Evolutionary conservation across 345 rosid species (phyloP).

Genomic region (Gossypium bickii): DNA sequence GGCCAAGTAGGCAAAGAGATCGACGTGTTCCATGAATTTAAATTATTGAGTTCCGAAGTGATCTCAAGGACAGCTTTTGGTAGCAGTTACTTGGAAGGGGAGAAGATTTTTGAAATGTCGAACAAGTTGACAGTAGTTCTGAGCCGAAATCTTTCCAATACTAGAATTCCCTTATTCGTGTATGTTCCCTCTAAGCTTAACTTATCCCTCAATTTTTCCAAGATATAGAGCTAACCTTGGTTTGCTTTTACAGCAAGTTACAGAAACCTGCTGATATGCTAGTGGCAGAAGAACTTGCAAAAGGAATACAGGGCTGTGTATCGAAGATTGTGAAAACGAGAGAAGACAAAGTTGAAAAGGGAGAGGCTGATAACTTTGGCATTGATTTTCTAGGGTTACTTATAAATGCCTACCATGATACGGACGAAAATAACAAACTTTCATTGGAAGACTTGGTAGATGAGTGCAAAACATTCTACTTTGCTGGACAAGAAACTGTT

Average conservation of each 20-base stretch:
- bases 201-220: not conserved
- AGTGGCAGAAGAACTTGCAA: not conserved
- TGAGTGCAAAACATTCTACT: constrained; percentile 1
- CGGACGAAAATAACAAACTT: not conserved
- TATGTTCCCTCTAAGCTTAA: not conserved
- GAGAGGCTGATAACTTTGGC: not conserved
- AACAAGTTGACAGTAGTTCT: not conserved
- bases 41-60: not conserved
- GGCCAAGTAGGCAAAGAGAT: not conserved
- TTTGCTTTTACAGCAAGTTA: not conserved
- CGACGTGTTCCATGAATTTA: not conserved
- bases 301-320: not conserved
- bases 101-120: not conserved
- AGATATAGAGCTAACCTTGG: not conserved
- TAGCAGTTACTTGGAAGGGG: not conserved
- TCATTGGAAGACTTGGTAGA: not conserved
- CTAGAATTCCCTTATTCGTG: not conserved
- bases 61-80: constrained; percentile 1
- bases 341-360: not conserved
- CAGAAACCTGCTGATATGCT: not conserved
- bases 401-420: not conserved
- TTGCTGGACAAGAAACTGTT: not conserved
- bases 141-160: not conserved
- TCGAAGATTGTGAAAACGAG: not conserved
- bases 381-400: not conserved